Conservation (phyloP, 2,329 filamentous ascomycete genomes). For the Drechslerella coelobrocha region DNA sequence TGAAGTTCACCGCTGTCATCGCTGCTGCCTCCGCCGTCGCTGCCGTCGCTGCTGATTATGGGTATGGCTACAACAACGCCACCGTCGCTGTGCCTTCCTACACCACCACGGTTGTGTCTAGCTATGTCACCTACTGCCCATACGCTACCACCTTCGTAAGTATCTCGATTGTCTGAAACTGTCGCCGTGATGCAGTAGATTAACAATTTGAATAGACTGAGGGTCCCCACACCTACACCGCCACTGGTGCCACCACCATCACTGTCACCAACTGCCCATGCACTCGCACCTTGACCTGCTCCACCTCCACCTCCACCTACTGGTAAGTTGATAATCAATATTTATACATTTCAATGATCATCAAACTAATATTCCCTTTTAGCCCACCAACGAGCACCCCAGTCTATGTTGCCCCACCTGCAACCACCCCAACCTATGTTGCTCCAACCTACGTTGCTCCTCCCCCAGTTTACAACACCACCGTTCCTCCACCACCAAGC, state of each 20-base stretch:
- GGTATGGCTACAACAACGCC: constrained; percentile 20
- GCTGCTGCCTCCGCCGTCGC: constrained; percentile 34
- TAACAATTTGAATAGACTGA: constrained; percentile 5
- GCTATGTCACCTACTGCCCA: constrained; percentile 44
- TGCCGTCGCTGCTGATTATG: constrained; percentile 27
- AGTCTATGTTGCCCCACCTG: constrained; percentile 33
- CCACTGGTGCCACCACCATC: constrained; percentile 45
- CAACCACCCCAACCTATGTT: constrained; percentile 18
- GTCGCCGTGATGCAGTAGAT: no score
- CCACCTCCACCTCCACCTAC: constrained; percentile 37
- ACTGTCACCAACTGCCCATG: constrained; percentile 50
- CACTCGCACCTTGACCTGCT: constrained; percentile 40
- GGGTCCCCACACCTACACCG: constrained; percentile 34
- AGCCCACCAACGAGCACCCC: constrained; percentile 45
- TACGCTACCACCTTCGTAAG: neutral
- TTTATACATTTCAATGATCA: neutral
- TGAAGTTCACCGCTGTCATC: constrained; percentile 50
- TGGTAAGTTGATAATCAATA: constrained; percentile 26
- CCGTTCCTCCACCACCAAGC: constrained; percentile 37
- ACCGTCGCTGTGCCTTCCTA: constrained; percentile 1
- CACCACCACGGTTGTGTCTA: constrained; percentile 41
- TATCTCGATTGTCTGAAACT: no score
- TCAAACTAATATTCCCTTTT: constrained; percentile 8
- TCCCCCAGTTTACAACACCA: constrained; percentile 48
- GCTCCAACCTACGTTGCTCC: constrained; percentile 24